phyloP scores from a whole-genome alignment of 352 stramenopile species.

The Globisporangium orthogonon region DNA sequence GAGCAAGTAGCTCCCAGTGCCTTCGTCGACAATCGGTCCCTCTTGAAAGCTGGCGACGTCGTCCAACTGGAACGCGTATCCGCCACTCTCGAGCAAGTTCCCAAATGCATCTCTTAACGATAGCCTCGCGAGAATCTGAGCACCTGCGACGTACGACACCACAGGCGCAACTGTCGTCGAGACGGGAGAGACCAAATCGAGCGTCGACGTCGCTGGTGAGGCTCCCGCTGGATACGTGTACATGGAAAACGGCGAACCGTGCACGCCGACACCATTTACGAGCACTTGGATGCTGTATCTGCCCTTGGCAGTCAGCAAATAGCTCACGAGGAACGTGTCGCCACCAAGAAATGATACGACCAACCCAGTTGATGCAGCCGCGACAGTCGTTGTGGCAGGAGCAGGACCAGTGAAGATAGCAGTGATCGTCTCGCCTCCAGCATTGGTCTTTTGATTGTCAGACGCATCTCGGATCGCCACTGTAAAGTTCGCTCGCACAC shows the following conservation, averaged over 20 bases:
- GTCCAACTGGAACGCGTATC: conserved; percentile 37
- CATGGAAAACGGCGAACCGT: conserved; percentile 46
- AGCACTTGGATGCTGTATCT: conserved; percentile 36
- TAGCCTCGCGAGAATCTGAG: conserved; percentile 25
- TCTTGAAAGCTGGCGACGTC: conserved; percentile 15
- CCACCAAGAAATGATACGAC: conserved; percentile 22
- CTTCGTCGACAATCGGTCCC: conserved; percentile 21
- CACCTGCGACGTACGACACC: conserved; percentile 27
- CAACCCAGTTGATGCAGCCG: conserved; percentile 15
- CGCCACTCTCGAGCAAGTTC: conserved; percentile 48
- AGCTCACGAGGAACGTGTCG: conserved; percentile 35
- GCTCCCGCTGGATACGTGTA: conserved; percentile 43
- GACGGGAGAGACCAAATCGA: conserved; percentile 38
- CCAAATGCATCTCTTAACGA: conserved; percentile 37
- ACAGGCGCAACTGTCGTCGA: conserved; percentile 14
- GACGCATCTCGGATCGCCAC: conserved; percentile 51
- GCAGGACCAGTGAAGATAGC: conserved; percentile 31
- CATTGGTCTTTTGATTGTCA: conserved; percentile 56
- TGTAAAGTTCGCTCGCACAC: conserved; percentile 36
- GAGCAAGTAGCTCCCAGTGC: conserved; percentile 37
- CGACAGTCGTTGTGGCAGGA: conserved; percentile 13
- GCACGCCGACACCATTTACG: conserved; percentile 32
- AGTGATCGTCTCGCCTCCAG: conserved; percentile 33
- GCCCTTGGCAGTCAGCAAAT: conserved; percentile 34
- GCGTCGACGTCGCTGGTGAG: conserved; percentile 31